Evolutionary conservation across 2,329 filamentous ascomycete genomes (phyloP), one percentile per base, ranked within the genome.

Genomic region (Stemphylium vesicarium): DNA sequence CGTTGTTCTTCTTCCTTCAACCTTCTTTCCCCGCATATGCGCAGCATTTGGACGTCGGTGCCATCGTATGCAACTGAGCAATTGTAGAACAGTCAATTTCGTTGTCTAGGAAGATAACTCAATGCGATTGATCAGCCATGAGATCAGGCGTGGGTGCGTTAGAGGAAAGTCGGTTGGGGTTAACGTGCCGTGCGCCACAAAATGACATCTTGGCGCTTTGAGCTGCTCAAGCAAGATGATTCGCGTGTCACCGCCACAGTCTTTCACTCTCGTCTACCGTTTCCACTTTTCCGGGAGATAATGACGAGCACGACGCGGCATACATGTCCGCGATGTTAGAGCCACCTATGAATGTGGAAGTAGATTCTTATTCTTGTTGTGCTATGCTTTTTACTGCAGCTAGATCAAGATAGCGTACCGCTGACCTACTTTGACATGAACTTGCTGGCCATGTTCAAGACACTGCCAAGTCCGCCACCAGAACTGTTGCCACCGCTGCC

Each of bases 361-460:
- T 11, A 11, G 10, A 2, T 10, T 29, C 3, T 29, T 29, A 3
- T 2, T 11, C 9, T 29, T 29, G 3, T 10, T 7, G 8, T 3
- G 3, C 7, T 29, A 11, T 29, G 26, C 8, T 4, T 29, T 29
- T 29, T 26, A 26, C 24, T 29, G 22, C 13, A 44, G 12, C 31
- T 24, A 8, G n/a, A n/a, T 18, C 35, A 20, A 22, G 16, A 16
- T 12, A 31, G 24, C 11, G 6, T 37, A 5, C 12, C 31, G 12
- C 13, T 8, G 4, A 20, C 8, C n/a, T 74, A 74, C 61, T 71
- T 71, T 7, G 45, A 50, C 68, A 73, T 87, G 71, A 89, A 88
- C 75, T 88, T 88, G 72, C 81, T 82, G 8, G 86, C 86, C 70
- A 87, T 63, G 49, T 77, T 75, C 78, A 87, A 80, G 54, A 88